Conservation (phyloP, 2,329 filamentous ascomycete species). For the Davidsoniella eucalypti region DNA sequence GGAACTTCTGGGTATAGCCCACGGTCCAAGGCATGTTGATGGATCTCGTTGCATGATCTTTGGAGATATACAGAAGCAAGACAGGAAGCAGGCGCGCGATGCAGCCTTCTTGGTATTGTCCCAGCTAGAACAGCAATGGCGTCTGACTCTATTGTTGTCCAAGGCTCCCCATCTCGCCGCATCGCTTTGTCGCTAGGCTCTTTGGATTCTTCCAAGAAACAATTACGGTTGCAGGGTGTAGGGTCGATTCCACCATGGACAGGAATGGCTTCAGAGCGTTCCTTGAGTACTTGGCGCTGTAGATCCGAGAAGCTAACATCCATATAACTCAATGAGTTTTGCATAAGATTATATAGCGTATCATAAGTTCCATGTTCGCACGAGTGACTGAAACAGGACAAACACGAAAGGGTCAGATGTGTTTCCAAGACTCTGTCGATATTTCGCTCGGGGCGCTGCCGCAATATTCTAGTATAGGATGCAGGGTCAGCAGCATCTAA, state of each 20-base stretch:
- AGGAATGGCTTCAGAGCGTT: background rate
- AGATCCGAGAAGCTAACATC: slow-evolving; percentile 2
- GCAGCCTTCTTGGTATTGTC: slow-evolving; percentile 1
- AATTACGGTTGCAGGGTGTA: slow-evolving; percentile 6
- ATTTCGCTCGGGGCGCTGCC: background rate
- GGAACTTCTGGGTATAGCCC: background rate
- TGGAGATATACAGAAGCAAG: slow-evolving; percentile 10
- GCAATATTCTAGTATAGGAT: background rate
- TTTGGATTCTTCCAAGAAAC: slow-evolving; percentile 3
- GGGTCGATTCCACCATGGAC: background rate
- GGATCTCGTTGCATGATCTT: slow-evolving; percentile 6
- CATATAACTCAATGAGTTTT: slow-evolving; percentile 7
- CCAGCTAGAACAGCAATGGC: slow-evolving; percentile 3
- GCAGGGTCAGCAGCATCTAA: slow-evolving; percentile 13
- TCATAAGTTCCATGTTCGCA: slow-evolving; percentile 46
- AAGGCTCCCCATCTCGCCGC: background rate
- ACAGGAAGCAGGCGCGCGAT: slow-evolving; percentile 8
- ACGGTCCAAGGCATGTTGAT: background rate
- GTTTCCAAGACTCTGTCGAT: slow-evolving; percentile 28
- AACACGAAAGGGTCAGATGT: slow-evolving; percentile 37
- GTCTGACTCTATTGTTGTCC: slow-evolving; percentile 1
- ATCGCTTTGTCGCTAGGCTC: background rate
- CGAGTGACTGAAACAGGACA: slow-evolving; percentile 43
- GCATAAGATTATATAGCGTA: slow-evolving; percentile 5
- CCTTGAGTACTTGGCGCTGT: slow-evolving; percentile 1